A percentile compares a stretch with the other conserved stretches of the same genome.
phyloP scores from a whole-genome alignment of 768 basidiomycete species.

The Lentinula detonsa region DNA sequence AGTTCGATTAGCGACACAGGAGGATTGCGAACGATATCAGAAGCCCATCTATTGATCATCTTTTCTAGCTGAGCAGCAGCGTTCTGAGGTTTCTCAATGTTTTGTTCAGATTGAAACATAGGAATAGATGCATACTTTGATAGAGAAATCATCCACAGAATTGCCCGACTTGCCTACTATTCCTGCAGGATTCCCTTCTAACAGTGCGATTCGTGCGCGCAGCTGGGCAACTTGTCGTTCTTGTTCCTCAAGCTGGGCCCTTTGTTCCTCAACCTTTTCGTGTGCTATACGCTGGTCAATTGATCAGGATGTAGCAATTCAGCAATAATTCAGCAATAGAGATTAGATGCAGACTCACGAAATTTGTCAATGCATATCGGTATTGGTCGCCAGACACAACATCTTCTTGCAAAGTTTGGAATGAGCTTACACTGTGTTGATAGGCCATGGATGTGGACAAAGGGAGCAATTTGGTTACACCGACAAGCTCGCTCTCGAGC shows the following conservation, averaged over 20 bases:
- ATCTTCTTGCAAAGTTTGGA: slow-evolving; percentile 6
- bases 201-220: slow-evolving; percentile 59
- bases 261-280: slow-evolving; percentile 82
- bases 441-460: background rate
- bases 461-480: no score
- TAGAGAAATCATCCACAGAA: slow-evolving; percentile 83
- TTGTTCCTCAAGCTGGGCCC: slow-evolving; percentile 74
- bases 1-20: slow-evolving; percentile 47
- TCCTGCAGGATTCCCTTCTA: slow-evolving; percentile 54
- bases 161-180: slow-evolving; percentile 40
- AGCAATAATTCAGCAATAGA: slow-evolving; percentile 2
- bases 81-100: slow-evolving; percentile 41
- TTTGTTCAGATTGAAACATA: background rate
- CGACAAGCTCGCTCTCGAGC: no score
- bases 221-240: slow-evolving; percentile 76
- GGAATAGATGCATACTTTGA: slow-evolving; percentile 49
- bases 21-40: slow-evolving; percentile 58
- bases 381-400: slow-evolving; percentile 52
- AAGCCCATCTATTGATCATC: slow-evolving; percentile 83
- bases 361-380: slow-evolving; percentile 79
- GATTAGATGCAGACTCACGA: slow-evolving; percentile 38
- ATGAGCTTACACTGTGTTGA: background rate
- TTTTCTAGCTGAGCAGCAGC: slow-evolving; percentile 78
- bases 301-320: background rate
- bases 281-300: slow-evolving; percentile 68